These are phyloP conservation scores for Lanzia echinophila DNA, from an alignment of 2,329 filamentous ascomycete species.

Conservation along the genomic window DNA sequence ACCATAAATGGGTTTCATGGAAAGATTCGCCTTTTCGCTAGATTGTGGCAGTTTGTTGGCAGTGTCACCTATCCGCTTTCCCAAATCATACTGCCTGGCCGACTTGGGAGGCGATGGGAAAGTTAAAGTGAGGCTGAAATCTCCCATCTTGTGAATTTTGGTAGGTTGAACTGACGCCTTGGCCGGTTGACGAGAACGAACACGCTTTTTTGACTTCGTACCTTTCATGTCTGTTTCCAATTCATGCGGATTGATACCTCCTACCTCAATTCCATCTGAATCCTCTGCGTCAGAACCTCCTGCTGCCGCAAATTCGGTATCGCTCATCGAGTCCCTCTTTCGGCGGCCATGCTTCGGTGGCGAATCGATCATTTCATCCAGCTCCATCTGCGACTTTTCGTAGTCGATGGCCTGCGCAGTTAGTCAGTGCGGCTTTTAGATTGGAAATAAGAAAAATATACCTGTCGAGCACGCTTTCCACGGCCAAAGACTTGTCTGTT, in stretches of 20 bases:
- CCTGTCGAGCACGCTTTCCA: slow-evolving; percentile 55
- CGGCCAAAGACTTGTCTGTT: slow-evolving; percentile 74
- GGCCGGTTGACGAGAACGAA: not conserved
- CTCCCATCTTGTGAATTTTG: not conserved
- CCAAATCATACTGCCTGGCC: not conserved
- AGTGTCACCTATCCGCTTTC: not conserved
- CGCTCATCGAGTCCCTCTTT: slow-evolving; percentile 17
- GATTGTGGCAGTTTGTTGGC: not conserved
- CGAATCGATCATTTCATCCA: slow-evolving; percentile 14
- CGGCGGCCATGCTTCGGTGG: slow-evolving; percentile 12
- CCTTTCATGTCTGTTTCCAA: slow-evolving; percentile 5
- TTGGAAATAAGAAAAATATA: slow-evolving; percentile 13
- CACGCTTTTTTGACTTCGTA: slow-evolving; percentile 4
- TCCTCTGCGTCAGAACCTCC: slow-evolving; percentile 25
- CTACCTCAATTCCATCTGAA: not conserved
- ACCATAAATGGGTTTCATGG: not conserved
- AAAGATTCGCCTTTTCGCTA: not conserved
- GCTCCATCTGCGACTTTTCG: slow-evolving; percentile 13
- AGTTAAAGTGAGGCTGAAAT: not conserved
- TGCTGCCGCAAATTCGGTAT: slow-evolving; percentile 30
- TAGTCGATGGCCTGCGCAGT: slow-evolving; percentile 16
- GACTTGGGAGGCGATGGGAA: not conserved
- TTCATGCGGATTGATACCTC: not conserved
- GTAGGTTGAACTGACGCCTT: not conserved
- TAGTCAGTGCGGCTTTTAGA: not conserved